Evolutionary conservation across 495 filamentous ascomycete genomes (phyloP), one percentile per base, ranked within the genome.

Genomic region (Lentithecium fluviatile): DNA sequence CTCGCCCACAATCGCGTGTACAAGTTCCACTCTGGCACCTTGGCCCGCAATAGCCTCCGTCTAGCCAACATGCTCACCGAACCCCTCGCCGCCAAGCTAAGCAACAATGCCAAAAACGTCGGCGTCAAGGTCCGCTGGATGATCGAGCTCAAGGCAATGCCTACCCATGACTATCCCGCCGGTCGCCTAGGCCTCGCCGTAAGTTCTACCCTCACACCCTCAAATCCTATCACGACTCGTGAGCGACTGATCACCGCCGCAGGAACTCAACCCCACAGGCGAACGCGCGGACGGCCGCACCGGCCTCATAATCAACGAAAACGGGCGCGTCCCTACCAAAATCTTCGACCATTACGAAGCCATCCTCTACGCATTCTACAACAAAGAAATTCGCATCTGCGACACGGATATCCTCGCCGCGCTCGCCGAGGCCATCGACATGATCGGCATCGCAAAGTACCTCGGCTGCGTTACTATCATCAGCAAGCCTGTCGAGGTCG

Each of bases 311-410:
- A 6, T 65, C 12, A 67, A 66, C 52, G 60, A 69, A 45, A 70
- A 69, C 34, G 70, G 65, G 29, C 60, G 56, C n/a, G 37, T 67
- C 34, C 63, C 66, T 6, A 48, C 21, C 34, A 50, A 47, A 19
- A 15, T 56, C 24, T 70, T 60, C 60, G 40, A 64, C 10, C 46
- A 70, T 37, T 79, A 75, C 58, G 71, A 73, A 40, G 71, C 70
- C 47, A 62, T 81, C 4, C 69, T 81, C 46, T 66, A 74, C 38
- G 72, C 76, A 38, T 70, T 80, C 51, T 80, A 82, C 69, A 64
- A 71, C 26, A 34, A 57, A 0, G 49, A 52, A 2, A 58, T 78
- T 6, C 52, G 60, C 0, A 58, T 81, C 25, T 65, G 70, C 21
- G 64, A 71, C 49, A 45, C 52, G 2, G 65, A 63, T 47, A 46